Evolutionary conservation across 192 early-diverging fungal species (phyloP).

Genomic region (Fimicolochytrium jonesii): DNA sequence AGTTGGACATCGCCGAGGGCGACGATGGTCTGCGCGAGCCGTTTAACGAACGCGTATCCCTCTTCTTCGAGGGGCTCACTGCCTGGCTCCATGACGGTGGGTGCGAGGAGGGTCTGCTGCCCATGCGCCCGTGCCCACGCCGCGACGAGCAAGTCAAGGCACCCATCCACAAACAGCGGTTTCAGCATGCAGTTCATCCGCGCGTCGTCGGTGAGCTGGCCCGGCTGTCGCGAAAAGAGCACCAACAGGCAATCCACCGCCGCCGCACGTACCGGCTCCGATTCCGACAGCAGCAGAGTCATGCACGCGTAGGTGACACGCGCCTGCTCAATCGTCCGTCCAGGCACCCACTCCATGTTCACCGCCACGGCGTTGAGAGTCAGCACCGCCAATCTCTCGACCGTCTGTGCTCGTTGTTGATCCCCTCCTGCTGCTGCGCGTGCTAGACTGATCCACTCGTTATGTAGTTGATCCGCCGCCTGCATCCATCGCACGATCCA

Average conservation of each 20-base stretch:
- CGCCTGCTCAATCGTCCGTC: conserved; percentile 29
- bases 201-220: conserved; percentile 5
- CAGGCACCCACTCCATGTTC: conserved; percentile 24
- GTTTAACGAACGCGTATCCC: conserved; percentile 29
- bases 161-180: conserved; percentile 13
- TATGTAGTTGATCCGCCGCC: conserved; percentile 29
- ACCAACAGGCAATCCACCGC: conserved; percentile 50
- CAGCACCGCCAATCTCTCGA: conserved; percentile 17
- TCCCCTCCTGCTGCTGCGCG: too few relatives aligned
- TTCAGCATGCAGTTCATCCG: background rate
- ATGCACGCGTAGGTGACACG: conserved; percentile 14
- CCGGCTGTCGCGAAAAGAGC: conserved; percentile 23
- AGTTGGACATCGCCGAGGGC: background rate
- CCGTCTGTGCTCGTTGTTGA: background rate
- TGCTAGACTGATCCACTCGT: background rate
- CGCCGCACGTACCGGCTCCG: conserved; percentile 27
- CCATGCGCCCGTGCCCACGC: conserved; percentile 16
- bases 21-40: conserved; percentile 22
- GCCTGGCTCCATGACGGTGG: too few relatives aligned
- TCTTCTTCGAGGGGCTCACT: conserved; percentile 12
- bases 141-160: background rate
- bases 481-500: conserved; percentile 47
- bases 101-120: too few relatives aligned
- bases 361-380: conserved; percentile 36
- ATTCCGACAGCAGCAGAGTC: conserved; percentile 25